A percentile compares a stretch with the other conserved stretches of the same genome.
phyloP scores from a whole-genome alignment of 345 rosid genomes.

The Citrus cavaleriei region DNA sequence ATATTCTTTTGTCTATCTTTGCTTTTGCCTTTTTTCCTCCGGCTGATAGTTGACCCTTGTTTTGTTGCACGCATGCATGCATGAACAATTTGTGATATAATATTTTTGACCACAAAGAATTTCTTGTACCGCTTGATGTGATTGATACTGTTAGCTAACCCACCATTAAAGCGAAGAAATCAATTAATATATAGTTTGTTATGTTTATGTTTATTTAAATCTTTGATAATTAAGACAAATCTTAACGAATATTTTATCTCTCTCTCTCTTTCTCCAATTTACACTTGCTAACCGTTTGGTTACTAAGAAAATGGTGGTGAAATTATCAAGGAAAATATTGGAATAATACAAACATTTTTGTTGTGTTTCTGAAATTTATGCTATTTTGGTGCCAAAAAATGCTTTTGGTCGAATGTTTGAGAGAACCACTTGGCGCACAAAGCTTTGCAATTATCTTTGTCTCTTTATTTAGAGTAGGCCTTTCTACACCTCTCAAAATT shows the following conservation, averaged over 20 bases:
- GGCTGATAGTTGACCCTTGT: conserved; percentile 18
- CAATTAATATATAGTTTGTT: not conserved
- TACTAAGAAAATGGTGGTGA: not conserved
- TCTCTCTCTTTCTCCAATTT: not conserved
- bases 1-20: conserved; percentile 14
- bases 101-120: conserved; percentile 11
- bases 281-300: not conserved
- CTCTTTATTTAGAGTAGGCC: not conserved
- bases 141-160: conserved; percentile 14
- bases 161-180: not conserved
- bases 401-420: not conserved
- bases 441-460: conserved; percentile 1
- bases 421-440: not conserved
- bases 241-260: not conserved
- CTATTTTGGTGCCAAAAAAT: not conserved
- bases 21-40: not conserved
- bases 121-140: conserved; percentile 4
- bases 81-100: not conserved
- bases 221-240: not conserved
- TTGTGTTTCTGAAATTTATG: not conserved
- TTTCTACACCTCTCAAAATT: no score
- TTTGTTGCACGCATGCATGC: conserved; percentile 17
- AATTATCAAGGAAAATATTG: not conserved
- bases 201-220: not conserved
- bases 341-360: not conserved